Percentiles rank a stretch among this genome's conserved stretches.
phyloP scores from a whole-genome alignment of 352 stramenopile species.

The Globisporangium heterothallicum region DNA sequence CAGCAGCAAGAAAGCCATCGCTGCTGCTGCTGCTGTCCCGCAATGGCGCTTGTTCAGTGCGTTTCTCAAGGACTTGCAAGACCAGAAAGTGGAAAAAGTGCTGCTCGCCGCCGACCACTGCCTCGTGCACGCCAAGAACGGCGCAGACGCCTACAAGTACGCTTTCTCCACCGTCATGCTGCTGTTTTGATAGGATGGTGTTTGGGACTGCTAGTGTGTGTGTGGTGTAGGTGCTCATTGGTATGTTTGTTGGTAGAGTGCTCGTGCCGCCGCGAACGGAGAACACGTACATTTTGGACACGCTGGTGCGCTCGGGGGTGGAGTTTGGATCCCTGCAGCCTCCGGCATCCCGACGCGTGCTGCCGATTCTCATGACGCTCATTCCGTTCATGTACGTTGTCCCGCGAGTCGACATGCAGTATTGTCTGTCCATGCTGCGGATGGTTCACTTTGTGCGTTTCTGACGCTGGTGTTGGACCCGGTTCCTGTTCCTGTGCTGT shows the following conservation, averaged over 20 bases:
- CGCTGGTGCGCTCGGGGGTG: slow-evolving; percentile 49
- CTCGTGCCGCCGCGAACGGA: slow-evolving; percentile 67
- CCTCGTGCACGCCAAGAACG: slow-evolving; percentile 45
- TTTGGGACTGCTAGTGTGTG: background rate
- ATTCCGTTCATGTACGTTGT: slow-evolving; percentile 61
- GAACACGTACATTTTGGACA: slow-evolving; percentile 65
- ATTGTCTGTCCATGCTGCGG: too few species aligned
- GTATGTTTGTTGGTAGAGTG: slow-evolving; percentile 30
- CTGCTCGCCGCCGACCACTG: slow-evolving; percentile 54
- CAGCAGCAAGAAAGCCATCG: slow-evolving; percentile 14
- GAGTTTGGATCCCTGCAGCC: slow-evolving; percentile 61
- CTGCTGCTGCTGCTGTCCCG: slow-evolving; percentile 11
- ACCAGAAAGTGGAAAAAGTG: slow-evolving; percentile 52
- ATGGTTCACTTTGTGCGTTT: too few species aligned
- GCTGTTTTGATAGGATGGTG: too few species aligned
- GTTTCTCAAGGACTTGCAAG: slow-evolving; percentile 51
- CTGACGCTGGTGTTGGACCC: too few species aligned
- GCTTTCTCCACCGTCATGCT: too few species aligned
- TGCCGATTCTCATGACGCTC: slow-evolving; percentile 57
- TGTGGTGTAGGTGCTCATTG: slow-evolving; percentile 6
- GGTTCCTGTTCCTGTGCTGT: background rate
- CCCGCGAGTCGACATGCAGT: too few species aligned
- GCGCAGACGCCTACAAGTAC: slow-evolving; percentile 49
- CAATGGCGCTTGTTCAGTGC: slow-evolving; percentile 66
- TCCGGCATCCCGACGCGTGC: slow-evolving; percentile 35